Evolutionary conservation across 2,329 filamentous ascomycete species (phyloP).

Genomic region (Graphilbum sp.): DNA sequence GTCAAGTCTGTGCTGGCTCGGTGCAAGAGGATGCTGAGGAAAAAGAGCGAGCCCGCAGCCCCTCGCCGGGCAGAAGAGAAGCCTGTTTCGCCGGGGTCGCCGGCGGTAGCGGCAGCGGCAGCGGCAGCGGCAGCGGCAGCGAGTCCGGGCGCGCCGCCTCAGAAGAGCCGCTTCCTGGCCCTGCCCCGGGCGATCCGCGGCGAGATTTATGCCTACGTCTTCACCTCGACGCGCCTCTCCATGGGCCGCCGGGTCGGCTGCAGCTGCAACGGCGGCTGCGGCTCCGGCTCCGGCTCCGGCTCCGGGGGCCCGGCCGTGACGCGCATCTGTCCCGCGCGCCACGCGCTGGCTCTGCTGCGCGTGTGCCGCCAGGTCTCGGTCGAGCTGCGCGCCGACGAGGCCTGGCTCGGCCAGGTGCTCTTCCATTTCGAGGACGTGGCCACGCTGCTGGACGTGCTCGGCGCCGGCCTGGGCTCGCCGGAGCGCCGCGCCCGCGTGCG

Average conservation of each 20-base stretch:
- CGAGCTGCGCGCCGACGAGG: slow-evolving; percentile 8
- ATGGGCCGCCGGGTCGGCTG: slow-evolving; percentile 9
- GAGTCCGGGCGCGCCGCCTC: no score
- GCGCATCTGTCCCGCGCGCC: slow-evolving; percentile 6
- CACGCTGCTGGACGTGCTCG: slow-evolving; percentile 10
- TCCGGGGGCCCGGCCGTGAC: slow-evolving; percentile 1
- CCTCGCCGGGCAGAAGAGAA: no score
- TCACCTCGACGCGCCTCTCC: slow-evolving; percentile 9
- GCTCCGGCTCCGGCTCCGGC: not conserved
- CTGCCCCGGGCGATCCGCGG: slow-evolving; percentile 10
- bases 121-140: no score
- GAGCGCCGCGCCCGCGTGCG: slow-evolving; percentile 6
- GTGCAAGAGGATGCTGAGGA: no score
- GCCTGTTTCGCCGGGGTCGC: no score
- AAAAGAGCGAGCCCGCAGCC: no score
- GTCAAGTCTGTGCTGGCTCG: no score
- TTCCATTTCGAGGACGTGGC: slow-evolving; percentile 10
- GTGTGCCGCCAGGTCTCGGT: slow-evolving; percentile 9
- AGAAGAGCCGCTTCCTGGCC: slow-evolving; percentile 5
- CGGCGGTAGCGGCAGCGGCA: no score
- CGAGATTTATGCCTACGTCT: slow-evolving; percentile 9
- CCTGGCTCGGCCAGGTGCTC: slow-evolving; percentile 10
- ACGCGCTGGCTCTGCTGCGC: slow-evolving; percentile 9
- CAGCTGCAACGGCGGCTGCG: not conserved
- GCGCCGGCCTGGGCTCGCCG: slow-evolving; percentile 4